Evolutionary conservation across 768 basidiomycete species (phyloP).

Genomic region (Xerocomellus chrysenteron): DNA sequence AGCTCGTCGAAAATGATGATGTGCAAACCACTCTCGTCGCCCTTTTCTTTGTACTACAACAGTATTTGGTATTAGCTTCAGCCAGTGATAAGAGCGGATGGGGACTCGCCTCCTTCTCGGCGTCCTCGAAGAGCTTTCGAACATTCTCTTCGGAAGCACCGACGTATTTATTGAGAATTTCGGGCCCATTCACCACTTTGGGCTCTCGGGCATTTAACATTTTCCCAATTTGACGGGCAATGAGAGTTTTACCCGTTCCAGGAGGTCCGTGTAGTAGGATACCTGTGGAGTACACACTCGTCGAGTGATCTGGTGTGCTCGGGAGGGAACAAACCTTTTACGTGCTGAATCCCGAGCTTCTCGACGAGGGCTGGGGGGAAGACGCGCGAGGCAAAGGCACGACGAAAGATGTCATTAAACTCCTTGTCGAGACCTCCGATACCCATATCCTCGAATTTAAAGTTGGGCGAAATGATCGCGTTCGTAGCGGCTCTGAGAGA

Average conservation of each 20-base stretch:
- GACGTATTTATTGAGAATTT: slow-evolving; percentile 95
- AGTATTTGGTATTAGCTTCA: slow-evolving; percentile 1
- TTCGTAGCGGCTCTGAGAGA: slow-evolving; percentile 78
- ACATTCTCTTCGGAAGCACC: slow-evolving; percentile 98
- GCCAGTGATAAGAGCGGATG: background rate
- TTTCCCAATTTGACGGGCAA: slow-evolving; percentile 98
- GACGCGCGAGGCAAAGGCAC: slow-evolving; percentile 97
- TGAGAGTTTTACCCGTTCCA: slow-evolving; percentile 97
- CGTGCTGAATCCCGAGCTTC: slow-evolving; percentile 96
- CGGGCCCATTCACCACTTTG: slow-evolving; percentile 97
- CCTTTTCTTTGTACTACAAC: slow-evolving; percentile 89
- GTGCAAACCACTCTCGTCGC: slow-evolving; percentile 94
- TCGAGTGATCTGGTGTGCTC: background rate
- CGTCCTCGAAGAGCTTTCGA: slow-evolving; percentile 95
- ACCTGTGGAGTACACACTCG: slow-evolving; percentile 45
- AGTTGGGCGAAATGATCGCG: slow-evolving; percentile 94
- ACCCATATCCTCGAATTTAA: slow-evolving; percentile 99
- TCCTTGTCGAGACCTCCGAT: slow-evolving; percentile 96
- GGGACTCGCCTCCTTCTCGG: slow-evolving; percentile 82
- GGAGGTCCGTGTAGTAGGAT: slow-evolving; percentile 95
- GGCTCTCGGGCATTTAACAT: slow-evolving; percentile 98
- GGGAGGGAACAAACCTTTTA: slow-evolving; percentile 68
- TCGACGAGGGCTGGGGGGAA: slow-evolving; percentile 97
- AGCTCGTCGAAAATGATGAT: slow-evolving; percentile 99
- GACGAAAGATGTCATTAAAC: slow-evolving; percentile 95